These are phyloP conservation scores for Cocos nucifera DNA, from an alignment of 176 grass and related monocot species.

Conservation along the genomic window DNA sequence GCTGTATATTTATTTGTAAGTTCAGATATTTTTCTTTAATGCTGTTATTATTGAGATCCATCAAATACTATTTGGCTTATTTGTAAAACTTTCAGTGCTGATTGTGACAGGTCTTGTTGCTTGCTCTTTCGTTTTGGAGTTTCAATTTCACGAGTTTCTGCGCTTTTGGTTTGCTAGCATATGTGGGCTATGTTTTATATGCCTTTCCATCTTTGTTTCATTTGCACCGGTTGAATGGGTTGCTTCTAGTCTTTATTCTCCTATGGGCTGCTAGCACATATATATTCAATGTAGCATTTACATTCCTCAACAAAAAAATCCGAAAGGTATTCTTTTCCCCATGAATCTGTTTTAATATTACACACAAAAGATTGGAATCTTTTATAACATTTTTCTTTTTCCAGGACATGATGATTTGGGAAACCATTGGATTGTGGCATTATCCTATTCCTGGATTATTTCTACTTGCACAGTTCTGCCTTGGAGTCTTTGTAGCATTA, in stretches of 20 bases:
- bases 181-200: constrained; percentile 94
- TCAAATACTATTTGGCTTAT: too few species aligned
- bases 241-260: constrained; percentile 87
- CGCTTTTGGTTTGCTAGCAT: constrained; percentile 93
- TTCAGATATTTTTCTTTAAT: too few species aligned
- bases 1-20: too few species aligned
- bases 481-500: constrained; percentile 91
- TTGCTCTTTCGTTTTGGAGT: constrained; percentile 89
- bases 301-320: constrained; percentile 95
- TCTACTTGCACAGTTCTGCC: constrained; percentile 92
- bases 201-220: constrained; percentile 86
- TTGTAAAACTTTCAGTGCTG: constrained; percentile 3
- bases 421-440: constrained; percentile 97
- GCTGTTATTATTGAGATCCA: too few species aligned
- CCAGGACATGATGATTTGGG: constrained; percentile 98
- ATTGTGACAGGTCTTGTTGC: constrained; percentile 71
- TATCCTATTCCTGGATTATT: constrained; percentile 96
- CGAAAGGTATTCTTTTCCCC: constrained; percentile 44
- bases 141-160: constrained; percentile 87
- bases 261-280: constrained; percentile 94
- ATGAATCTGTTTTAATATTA: constrained; percentile 13
- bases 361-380: constrained; percentile 13
- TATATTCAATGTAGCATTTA: constrained; percentile 93
- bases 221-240: constrained; percentile 91
- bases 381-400: constrained; percentile 31